Conservation (phyloP, 2,329 filamentous ascomycete species). For the Didymosphaeria variabile region DNA sequence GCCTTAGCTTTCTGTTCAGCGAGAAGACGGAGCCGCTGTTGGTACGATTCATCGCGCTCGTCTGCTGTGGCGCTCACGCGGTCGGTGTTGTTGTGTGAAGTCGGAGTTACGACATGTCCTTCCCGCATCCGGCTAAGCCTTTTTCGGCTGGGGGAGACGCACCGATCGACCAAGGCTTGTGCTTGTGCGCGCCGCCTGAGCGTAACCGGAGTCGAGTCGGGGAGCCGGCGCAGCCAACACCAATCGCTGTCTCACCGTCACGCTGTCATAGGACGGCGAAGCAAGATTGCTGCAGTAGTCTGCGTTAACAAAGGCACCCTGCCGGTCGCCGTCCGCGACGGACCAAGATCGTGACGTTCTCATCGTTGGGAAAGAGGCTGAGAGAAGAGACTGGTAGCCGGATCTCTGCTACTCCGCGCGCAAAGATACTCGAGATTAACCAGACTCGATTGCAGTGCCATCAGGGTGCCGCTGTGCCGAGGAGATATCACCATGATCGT, state of each 20-base stretch:
- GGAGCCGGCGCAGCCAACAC: not conserved
- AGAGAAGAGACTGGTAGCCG: not conserved
- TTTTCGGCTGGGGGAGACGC: not conserved
- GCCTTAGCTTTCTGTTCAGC: not conserved
- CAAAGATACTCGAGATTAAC: not conserved
- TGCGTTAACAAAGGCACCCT: not conserved
- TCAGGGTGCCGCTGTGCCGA: not conserved
- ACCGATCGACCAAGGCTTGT: not conserved
- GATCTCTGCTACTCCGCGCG: not conserved
- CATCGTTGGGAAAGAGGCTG: not conserved
- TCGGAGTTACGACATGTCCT: not conserved
- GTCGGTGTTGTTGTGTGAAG: not conserved
- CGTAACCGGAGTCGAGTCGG: slow-evolving; percentile 5
- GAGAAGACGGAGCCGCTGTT: not conserved
- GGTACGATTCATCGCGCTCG: not conserved
- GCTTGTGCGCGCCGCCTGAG: not conserved
- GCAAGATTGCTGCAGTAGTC: not conserved
- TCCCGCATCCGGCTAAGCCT: slow-evolving; percentile 1
- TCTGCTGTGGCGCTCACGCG: not conserved
- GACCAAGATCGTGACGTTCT: slow-evolving; percentile 8
- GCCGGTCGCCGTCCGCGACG: not conserved
- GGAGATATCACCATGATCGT: not conserved
- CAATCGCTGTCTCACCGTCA: slow-evolving; percentile 7
- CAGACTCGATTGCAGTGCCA: not conserved
- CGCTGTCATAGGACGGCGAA: not conserved